These are phyloP conservation scores for Eucalyptus tenuipes DNA, from an alignment of 345 rosid species.

Conservation along the genomic window DNA sequence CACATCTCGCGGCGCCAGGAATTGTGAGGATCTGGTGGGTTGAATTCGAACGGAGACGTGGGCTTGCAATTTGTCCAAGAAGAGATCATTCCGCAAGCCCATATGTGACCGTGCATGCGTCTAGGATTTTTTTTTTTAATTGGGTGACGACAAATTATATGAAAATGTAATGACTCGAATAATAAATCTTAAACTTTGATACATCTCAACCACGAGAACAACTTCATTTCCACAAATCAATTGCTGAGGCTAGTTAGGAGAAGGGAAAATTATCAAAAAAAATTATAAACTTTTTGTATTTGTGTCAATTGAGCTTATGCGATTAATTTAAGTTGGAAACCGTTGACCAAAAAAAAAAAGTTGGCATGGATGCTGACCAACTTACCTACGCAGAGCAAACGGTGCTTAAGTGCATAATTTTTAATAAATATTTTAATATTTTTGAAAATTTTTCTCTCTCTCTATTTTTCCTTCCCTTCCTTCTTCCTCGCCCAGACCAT, in stretches of 20 bases:
- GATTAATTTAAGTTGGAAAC: no score
- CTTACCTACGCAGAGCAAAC: fast-evolving
- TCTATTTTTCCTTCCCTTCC: no score
- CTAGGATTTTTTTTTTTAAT: neutral
- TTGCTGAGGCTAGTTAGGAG: fast-evolving
- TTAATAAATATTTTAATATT: no score
- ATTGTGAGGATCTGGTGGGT: no score
- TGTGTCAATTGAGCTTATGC: fast-evolving
- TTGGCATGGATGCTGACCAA: fast-evolving
- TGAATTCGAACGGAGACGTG: neutral
- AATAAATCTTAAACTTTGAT: neutral
- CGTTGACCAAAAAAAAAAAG: fast-evolving
- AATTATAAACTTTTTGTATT: fast-evolving
- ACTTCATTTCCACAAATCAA: neutral
- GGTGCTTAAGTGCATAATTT: fast-evolving
- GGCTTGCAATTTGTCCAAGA: neutral
- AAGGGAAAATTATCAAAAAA: no score
- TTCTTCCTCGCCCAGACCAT: no score
- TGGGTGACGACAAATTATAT: neutral
- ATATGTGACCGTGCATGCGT: neutral
- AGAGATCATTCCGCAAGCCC: neutral
- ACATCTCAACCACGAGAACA: neutral
- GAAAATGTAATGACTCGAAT: neutral
- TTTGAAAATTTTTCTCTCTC: fast-evolving
- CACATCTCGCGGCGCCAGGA: no score